These are phyloP conservation scores for Podosphaera xanthii DNA, from an alignment of 2,329 filamentous ascomycete genomes.

Conservation along the genomic window DNA sequence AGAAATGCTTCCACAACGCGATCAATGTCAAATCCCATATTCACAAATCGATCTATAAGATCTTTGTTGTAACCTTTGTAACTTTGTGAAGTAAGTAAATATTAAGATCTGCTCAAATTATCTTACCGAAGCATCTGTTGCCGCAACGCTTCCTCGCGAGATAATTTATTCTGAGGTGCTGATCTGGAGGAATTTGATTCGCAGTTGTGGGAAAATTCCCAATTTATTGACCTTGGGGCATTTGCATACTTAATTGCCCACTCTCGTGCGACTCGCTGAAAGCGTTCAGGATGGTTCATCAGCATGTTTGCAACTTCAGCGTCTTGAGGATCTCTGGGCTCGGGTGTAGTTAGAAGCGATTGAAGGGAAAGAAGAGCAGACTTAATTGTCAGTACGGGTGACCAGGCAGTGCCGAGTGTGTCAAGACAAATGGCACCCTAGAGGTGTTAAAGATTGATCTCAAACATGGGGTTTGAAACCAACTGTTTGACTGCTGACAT, in stretches of 20 bases:
- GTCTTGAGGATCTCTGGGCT: slow-evolving; percentile 92
- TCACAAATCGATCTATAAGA: slow-evolving; percentile 61
- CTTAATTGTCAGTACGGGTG: slow-evolving; percentile 89
- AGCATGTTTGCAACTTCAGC: slow-evolving; percentile 87
- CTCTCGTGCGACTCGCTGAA: slow-evolving; percentile 62
- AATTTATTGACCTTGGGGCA: slow-evolving; percentile 36
- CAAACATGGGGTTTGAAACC: slow-evolving; percentile 16
- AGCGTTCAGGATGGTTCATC: slow-evolving; percentile 52
- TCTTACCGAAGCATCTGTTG: slow-evolving; percentile 9
- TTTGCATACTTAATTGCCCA: slow-evolving; percentile 74
- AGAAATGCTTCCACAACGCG: slow-evolving; percentile 70
- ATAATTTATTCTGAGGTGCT: slow-evolving; percentile 9
- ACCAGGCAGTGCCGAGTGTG: slow-evolving; percentile 76
- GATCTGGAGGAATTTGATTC: slow-evolving; percentile 16
- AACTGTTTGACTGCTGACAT: slow-evolving; percentile 84
- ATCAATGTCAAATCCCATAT: slow-evolving; percentile 80
- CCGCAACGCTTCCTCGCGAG: slow-evolving; percentile 11
- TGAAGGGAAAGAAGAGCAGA: slow-evolving; percentile 82
- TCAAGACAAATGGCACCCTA: slow-evolving; percentile 94
- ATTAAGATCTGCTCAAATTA: not conserved
- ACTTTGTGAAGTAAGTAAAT: slow-evolving; percentile 22
- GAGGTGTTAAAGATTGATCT: slow-evolving; percentile 10
- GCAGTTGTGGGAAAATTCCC: slow-evolving; percentile 19
- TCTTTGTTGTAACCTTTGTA: slow-evolving; percentile 76
- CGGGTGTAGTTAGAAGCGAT: slow-evolving; percentile 76